Conservation (phyloP, 345 rosid species). For the Iberis pinnata region DNA sequence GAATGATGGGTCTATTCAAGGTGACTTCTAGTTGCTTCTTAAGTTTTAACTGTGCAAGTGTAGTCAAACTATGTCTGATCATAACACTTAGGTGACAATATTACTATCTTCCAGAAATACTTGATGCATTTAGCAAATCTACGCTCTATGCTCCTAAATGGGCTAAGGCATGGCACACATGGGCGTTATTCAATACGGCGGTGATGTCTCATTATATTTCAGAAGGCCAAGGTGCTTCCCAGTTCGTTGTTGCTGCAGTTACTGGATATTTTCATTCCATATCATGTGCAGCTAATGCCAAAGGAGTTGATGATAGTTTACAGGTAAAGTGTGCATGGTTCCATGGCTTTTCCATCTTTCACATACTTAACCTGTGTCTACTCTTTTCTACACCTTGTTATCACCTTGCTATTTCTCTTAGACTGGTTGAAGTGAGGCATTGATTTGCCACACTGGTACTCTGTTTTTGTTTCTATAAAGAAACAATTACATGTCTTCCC, state of each 20-base stretch:
- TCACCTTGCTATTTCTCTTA: constrained; percentile 3
- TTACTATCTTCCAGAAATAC: constrained; percentile 52
- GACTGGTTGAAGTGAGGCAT: constrained; percentile 13
- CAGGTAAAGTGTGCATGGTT: constrained; percentile 50
- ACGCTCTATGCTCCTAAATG: constrained; percentile 72
- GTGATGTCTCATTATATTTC: constrained; percentile 90
- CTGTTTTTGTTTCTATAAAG: neutral
- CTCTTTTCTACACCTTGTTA: constrained; percentile 9
- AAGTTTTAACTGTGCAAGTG: constrained; percentile 9
- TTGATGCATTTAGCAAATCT: constrained; percentile 61
- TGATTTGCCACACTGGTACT: constrained; percentile 9
- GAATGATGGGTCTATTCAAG: constrained; percentile 87
- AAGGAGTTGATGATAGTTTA: constrained; percentile 97
- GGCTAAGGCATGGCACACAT: constrained; percentile 96
- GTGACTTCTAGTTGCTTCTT: constrained; percentile 33
- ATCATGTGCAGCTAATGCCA: constrained; percentile 84
- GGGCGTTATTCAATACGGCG: constrained; percentile 97
- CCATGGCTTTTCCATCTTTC: constrained; percentile 20
- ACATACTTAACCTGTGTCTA: constrained; percentile 1
- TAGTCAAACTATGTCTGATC: constrained; percentile 15
- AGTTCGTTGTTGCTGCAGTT: constrained; percentile 87
- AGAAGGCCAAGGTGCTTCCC: constrained; percentile 62
- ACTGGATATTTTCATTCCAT: constrained; percentile 97
- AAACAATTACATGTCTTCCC: neutral
- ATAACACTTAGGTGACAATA: constrained; percentile 3